Percentiles rank a stretch among this genome's conserved stretches.
These are phyloP conservation scores for Blastobotrys ciferrii DNA, from an alignment of 1,139 yeast species.

Conservation along the genomic window DNA sequence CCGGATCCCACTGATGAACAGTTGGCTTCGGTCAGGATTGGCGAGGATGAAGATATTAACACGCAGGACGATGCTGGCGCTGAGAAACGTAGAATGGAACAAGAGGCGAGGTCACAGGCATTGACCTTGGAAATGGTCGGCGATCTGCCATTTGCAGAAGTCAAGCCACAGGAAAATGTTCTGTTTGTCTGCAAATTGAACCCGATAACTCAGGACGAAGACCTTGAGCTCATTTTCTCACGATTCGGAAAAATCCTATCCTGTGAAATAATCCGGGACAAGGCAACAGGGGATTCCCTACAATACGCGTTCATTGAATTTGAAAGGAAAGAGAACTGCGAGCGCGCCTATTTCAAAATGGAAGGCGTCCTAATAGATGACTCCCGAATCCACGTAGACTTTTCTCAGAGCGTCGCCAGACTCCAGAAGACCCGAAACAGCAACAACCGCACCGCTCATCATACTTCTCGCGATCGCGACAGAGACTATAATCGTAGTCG, in stretches of 20 bases:
- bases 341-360: slow-evolving; percentile 58
- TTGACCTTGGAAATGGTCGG: slow-evolving; percentile 63
- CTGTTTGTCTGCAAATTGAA: slow-evolving; percentile 64
- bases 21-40: slow-evolving; percentile 39
- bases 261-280: slow-evolving; percentile 51
- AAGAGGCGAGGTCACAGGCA: slow-evolving; percentile 52
- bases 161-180: slow-evolving; percentile 59
- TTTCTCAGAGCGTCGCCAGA: slow-evolving; percentile 53
- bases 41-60: slow-evolving; percentile 31
- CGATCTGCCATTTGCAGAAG: slow-evolving; percentile 58
- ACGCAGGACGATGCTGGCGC: slow-evolving; percentile 28
- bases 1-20: slow-evolving; percentile 44
- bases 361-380: slow-evolving; percentile 64
- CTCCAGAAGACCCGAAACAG: slow-evolving; percentile 16
- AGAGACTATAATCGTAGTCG: slow-evolving; percentile 13
- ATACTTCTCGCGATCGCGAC: slow-evolving; percentile 8
- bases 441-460: no score
- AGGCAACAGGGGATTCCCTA: slow-evolving; percentile 48
- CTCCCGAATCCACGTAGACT: slow-evolving; percentile 61
- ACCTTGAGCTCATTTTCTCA: slow-evolving; percentile 52
- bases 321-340: slow-evolving; percentile 49
- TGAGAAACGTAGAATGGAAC: slow-evolving; percentile 30
- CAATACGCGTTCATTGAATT: slow-evolving; percentile 66
- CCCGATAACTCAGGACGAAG: slow-evolving; percentile 56
- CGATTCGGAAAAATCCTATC: slow-evolving; percentile 56